Conservation (phyloP, 202 grass and related monocot species). For the Musa balbisiana region DNA sequence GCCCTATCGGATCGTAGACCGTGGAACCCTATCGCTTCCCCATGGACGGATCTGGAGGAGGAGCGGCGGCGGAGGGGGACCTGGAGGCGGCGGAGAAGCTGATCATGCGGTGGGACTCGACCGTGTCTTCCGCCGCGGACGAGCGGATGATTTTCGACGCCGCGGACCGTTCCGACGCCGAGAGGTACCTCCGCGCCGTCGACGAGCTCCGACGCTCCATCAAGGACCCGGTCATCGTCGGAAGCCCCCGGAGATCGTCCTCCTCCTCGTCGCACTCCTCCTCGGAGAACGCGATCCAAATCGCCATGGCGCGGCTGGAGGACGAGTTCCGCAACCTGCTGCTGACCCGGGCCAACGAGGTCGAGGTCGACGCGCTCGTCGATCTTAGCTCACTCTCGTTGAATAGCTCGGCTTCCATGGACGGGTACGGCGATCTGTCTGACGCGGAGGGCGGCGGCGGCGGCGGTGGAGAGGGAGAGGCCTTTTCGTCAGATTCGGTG, state of each 20-base stretch:
- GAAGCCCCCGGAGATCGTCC: background rate
- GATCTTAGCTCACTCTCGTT: slow-evolving; percentile 71
- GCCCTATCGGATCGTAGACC: background rate
- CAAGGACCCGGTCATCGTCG: background rate
- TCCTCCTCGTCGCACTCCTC: slow-evolving; percentile 20
- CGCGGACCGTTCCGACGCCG: slow-evolving; percentile 26
- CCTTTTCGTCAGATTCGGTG: slow-evolving; percentile 12
- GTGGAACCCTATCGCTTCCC: background rate
- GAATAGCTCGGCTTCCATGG: slow-evolving; percentile 13
- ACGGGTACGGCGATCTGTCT: slow-evolving; percentile 17
- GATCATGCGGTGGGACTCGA: slow-evolving; percentile 41
- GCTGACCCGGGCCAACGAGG: slow-evolving; percentile 43
- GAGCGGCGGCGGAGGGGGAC: slow-evolving; percentile 12
- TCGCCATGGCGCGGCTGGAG: slow-evolving; percentile 81
- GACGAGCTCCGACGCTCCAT: slow-evolving; percentile 28
- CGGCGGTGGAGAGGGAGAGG: slow-evolving; percentile 4
- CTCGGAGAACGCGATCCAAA: slow-evolving; percentile 62
- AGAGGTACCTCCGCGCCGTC: slow-evolving; percentile 49
- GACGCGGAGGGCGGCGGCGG: background rate
- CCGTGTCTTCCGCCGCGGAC: slow-evolving; percentile 5
- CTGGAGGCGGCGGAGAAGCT: slow-evolving; percentile 35
- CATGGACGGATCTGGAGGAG: slow-evolving; percentile 14
- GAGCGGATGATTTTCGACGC: slow-evolving; percentile 35
- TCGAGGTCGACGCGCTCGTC: slow-evolving; percentile 66
- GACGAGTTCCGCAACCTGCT: slow-evolving; percentile 89